phyloP scores from a whole-genome alignment of 2,329 filamentous ascomycete species.

The Fusarium ambrosium region DNA sequence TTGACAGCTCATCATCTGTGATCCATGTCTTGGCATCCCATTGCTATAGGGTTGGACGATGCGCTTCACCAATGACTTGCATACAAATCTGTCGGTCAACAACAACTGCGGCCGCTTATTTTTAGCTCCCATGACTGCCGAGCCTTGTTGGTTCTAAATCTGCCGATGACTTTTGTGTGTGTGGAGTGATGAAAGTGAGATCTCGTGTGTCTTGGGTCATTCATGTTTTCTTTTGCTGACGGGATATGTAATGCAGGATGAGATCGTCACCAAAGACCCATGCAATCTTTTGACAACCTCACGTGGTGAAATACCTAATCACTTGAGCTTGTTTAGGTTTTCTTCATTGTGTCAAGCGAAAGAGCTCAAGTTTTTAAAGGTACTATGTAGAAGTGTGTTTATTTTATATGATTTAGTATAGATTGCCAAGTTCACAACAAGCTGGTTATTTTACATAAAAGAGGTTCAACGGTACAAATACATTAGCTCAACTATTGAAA shows the following conservation, averaged over 20 bases:
- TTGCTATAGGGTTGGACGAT: neutral
- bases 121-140: neutral
- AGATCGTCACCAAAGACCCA: neutral
- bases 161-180: neutral
- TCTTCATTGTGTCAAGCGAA: neutral
- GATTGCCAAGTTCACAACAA: neutral
- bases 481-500: neutral
- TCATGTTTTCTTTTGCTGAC: conserved; percentile 3
- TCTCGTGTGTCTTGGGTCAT: neutral
- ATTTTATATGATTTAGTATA: too few species aligned
- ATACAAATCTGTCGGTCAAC: neutral
- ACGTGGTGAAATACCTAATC: neutral
- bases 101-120: neutral
- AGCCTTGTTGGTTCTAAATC: neutral
- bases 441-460: neutral
- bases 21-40: neutral
- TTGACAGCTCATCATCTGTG: neutral
- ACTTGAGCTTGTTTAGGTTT: neutral
- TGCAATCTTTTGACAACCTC: neutral
- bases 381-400: neutral
- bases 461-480: too few species aligned
- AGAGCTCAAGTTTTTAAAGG: neutral
- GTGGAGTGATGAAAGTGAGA: conserved; percentile 1
- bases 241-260: neutral
- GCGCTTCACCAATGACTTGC: neutral